Evolutionary conservation across 2,329 filamentous ascomycete genomes (phyloP), one percentile per base, ranked within the genome.

Genomic region (Fusarium continuum): DNA sequence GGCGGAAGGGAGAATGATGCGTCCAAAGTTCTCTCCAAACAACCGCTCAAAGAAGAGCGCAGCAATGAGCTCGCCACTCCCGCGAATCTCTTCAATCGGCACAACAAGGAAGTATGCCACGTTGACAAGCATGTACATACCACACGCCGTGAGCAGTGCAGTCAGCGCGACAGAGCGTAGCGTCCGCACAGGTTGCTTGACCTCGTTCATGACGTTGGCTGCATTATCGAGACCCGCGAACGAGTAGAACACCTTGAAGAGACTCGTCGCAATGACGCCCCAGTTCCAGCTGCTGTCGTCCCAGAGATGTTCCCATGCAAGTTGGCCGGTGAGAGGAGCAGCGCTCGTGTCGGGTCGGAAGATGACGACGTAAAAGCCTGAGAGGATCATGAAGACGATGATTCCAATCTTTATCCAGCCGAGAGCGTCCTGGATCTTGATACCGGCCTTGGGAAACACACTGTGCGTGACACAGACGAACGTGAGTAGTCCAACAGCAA

Each of bases 191-290:
- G 89, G 89, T 56, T 91, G 81, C 57, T 86, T 86, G 17, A 91
- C 88, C 71, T 91, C 89, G 69, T 89, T 90, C 45, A 91, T 78
- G 5, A 91, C 88, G 64, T 91, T 89, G 74, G 88, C 90, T 61
- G 88, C 80, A 57, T 91, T 91, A 47, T 81, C 84, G 11, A 89
- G 77, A 0, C 89, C 89, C 0, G 87, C 80, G 53, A 90, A 91
- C 0, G 88, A 89, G 72, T 91, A 91, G 38, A 88, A 85, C 1
- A 91, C 86, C 65, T 88, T 88, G 76, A 88, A 88, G 0, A 91
- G 75, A 0, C 88, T 83, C 0, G 88, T 90, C 0, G 87, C 85
- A n/a, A 91, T 78, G 2, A 85, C 79, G 25, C 87, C 86, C 82
- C 87, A 90, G 68, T 84, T 88, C 88, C 88, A 91, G 50, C 88